Evolutionary conservation across 2,329 filamentous ascomycete genomes (phyloP).

Genomic region (Cytospora schulzeri): DNA sequence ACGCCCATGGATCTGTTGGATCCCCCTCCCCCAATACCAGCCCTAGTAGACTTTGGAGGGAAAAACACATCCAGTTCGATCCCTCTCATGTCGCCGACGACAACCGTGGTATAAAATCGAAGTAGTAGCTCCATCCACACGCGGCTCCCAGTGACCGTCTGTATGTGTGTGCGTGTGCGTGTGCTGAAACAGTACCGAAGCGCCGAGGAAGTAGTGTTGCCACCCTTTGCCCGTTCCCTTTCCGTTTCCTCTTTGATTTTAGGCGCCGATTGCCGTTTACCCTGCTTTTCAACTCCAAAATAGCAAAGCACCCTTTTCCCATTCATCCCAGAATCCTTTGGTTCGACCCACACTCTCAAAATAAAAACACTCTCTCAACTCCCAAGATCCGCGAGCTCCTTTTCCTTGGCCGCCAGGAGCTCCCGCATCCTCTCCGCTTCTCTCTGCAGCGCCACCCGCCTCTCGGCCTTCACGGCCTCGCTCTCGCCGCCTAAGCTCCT

Average conservation of each 20-base stretch:
- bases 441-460: slow-evolving; percentile 65
- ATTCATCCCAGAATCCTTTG: not conserved
- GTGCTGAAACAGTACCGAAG: slow-evolving; percentile 9
- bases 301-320: slow-evolving; percentile 4
- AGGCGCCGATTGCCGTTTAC: slow-evolving; percentile 7
- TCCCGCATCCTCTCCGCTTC: slow-evolving; percentile 79
- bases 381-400: slow-evolving; percentile 61
- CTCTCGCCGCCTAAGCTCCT: slow-evolving; percentile 44
- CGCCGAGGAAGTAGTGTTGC: slow-evolving; percentile 15
- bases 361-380: not conserved
- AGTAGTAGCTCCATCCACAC: not conserved
- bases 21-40: slow-evolving; percentile 15
- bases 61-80: not conserved
- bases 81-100: slow-evolving; percentile 4
- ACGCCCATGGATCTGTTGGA: slow-evolving; percentile 2
- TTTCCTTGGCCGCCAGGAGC: slow-evolving; percentile 71
- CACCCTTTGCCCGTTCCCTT: slow-evolving; percentile 1
- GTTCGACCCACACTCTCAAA: not conserved
- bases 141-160: not conserved
- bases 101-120: not conserved
- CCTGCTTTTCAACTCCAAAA: not conserved
- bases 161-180: slow-evolving; percentile 13
- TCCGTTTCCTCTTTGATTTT: slow-evolving; percentile 1
- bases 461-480: slow-evolving; percentile 60
- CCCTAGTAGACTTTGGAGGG: slow-evolving; percentile 4